Base-by-base conservation (phyloP, 2,329 filamentous ascomycete species). In the Mollisiaceae sp. region DNA sequence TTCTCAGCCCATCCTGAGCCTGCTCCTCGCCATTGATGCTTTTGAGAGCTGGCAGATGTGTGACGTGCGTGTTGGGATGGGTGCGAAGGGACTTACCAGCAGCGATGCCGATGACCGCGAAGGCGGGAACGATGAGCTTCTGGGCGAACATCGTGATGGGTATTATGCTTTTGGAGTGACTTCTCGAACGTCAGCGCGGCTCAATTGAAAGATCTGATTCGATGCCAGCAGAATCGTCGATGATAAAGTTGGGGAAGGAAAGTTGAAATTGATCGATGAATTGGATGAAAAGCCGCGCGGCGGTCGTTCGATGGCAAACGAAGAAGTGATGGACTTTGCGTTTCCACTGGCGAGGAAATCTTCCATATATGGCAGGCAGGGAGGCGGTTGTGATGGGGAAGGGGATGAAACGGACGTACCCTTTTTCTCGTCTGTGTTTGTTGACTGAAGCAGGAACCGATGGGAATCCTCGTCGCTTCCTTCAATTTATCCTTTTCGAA, bases 71-170 rank as follows among this genome's bases (percentile, higher is more conserved):
- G 24, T 22, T 22, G 50, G 54, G 41, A 50, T 47, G 24, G 24
- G 15, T 52, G 55, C 60, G 32, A 41, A 56, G 55, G 55, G 59
- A 71, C 73, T 71, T 73, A 74, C 73, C 71, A 69, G 69, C 67
- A 47, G 66, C 68, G 55, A 70, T 58, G 57, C 71, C 62, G 63
- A 67, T 39, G 63, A 69, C 63, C 41, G 70, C 71, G 50, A 72
- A 41, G 20, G 68, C 70, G 55, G 71, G 62, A 56, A 73, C 61
- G 60, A 74, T 63, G 56, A 70, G 52, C 27, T 63, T 69, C 64
- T 68, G 65, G 62, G 71, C 65, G 67, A 72, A 67, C 72, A 74
- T 74, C 54, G 45, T 69, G 70, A 64, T 60, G 35, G 43, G 47
- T 62, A 72, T 69, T 70, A 71, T 70, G 67, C 54, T 69, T 32